Base-by-base conservation (phyloP, 2,329 filamentous ascomycete genomes). In the Cercospora sp. region DNA sequence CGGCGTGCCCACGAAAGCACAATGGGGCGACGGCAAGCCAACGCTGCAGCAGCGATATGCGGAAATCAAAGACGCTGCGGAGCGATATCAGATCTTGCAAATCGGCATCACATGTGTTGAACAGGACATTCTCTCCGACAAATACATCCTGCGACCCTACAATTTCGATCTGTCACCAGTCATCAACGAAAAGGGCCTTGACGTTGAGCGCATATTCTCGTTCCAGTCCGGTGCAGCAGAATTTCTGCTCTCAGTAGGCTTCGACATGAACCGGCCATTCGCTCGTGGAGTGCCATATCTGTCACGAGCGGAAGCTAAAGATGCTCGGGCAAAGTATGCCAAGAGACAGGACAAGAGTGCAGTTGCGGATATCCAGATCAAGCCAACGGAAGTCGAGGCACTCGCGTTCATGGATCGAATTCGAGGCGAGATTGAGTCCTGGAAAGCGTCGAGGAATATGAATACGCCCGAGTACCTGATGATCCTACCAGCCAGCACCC, bases 51-150 rank as follows among this genome's bases (percentile, higher is more conserved):
- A 88, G 53, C 84, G 86, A 65, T 91, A 91, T 74, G 78, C 81
- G 10, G 88, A 91, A 70, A 82, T 83, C 66, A 89, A 87, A 75
- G 79, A 79, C 30, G 87, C 87, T 2, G 89, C 89, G 3, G 85
- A 89, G 69, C 84, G 83, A 45, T 91, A 88, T 73, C 85, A 88
- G 69, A 85, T 91, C 62, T 80, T 91, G 2, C 89, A 91, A 75
- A 79, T 90, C 64, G 89, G 89, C n/a, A 78, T 91, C 66, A 91
- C 89, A 0, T 86, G 88, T 73, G 87, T 87, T n/a, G 81, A 82
- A 63, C 86, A 90, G 75, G 84, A 89, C 75, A 71, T 75, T 6
- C 78, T 83, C 9, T 83, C 82, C 74, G 84, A 85, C 80, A 78
- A 79, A 70, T 91, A 91, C 74, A 80, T 84, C 5, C 79, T 89